A percentile compares a stretch with the other conserved stretches of the same genome.
Evolutionary conservation across 2,329 filamentous ascomycete species (phyloP).

Genomic region (Penicillium sp.): DNA sequence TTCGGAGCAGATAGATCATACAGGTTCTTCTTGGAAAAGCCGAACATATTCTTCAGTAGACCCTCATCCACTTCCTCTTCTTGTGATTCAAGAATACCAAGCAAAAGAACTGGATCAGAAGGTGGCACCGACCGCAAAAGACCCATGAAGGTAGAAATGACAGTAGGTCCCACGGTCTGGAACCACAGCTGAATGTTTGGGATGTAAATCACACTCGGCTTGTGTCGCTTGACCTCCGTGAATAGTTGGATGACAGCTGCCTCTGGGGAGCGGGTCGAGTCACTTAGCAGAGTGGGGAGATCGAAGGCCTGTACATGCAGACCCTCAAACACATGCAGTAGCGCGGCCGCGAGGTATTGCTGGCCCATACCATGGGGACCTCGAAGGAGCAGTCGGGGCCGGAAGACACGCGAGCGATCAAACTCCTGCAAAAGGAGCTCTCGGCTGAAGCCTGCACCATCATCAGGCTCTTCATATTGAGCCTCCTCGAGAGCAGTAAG

Average conservation of each 20-base stretch:
- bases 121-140: slow-evolving; percentile 80
- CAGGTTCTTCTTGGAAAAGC: slow-evolving; percentile 76
- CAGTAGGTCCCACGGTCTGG: slow-evolving; percentile 59
- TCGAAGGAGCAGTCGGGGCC: slow-evolving; percentile 78
- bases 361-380: slow-evolving; percentile 92
- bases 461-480: slow-evolving; percentile 81
- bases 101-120: slow-evolving; percentile 81
- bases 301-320: slow-evolving; percentile 95
- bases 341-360: slow-evolving; percentile 76
- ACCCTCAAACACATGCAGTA: slow-evolving; percentile 88
- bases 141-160: slow-evolving; percentile 76
- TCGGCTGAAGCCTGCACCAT: slow-evolving; percentile 77
- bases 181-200: slow-evolving; percentile 90
- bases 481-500: slow-evolving; percentile 90
- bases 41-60: slow-evolving; percentile 76
- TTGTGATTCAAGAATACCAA: slow-evolving; percentile 77
- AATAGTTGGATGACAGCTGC: slow-evolving; percentile 88
- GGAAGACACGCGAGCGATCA: slow-evolving; percentile 81
- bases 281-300: slow-evolving; percentile 78
- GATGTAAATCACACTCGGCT: slow-evolving; percentile 93
- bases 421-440: slow-evolving; percentile 78
- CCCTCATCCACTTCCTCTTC: slow-evolving; percentile 59
- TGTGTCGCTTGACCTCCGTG: slow-evolving; percentile 87
- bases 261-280: slow-evolving; percentile 76
- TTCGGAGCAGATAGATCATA: slow-evolving; percentile 67